A percentile compares a stretch with the other conserved stretches of the same genome.
Evolutionary conservation across 169 alveolate genomes (phyloP).

Genomic region (Eimeria necatrix): DNA sequence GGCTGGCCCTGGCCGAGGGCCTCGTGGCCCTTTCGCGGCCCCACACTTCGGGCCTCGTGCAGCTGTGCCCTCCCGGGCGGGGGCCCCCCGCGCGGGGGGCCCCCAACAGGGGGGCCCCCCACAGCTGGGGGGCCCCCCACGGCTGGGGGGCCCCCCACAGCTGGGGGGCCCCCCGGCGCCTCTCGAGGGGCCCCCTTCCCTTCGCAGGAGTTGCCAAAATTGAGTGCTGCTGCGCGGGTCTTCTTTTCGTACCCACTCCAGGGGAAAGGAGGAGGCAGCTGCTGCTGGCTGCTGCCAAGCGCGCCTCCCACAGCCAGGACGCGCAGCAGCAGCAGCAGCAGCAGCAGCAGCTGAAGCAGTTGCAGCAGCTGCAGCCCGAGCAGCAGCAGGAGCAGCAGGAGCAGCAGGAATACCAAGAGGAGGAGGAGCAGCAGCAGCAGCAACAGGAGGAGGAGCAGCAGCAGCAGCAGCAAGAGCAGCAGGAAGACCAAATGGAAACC

Average conservation of each 20-base stretch:
- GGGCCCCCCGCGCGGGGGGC: too few relatives aligned
- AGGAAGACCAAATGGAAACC: too few relatives aligned
- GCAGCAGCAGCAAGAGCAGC: too few relatives aligned
- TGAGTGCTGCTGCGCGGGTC: neutral
- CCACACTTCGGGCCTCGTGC: neutral
- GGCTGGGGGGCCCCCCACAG: too few relatives aligned
- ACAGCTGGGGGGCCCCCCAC: too few relatives aligned
- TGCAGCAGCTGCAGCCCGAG: neutral
- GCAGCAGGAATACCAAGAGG: too few relatives aligned
- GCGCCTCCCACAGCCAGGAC: neutral
- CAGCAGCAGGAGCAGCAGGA: too few relatives aligned
- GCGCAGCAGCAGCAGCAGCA: neutral
- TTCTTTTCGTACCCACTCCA: neutral
- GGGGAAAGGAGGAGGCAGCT: too few relatives aligned
- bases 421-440: neutral
- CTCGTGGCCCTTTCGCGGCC: neutral
- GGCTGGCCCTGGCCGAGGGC: neutral
- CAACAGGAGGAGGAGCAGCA: neutral
- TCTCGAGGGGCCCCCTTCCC: neutral
- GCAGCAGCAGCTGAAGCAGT: neutral
- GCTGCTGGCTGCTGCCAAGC: too few relatives aligned
- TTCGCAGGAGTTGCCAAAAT: neutral
- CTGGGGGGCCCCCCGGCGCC: too few relatives aligned
- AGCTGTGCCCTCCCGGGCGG: neutral
- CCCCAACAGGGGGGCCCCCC: too few relatives aligned